Evolutionary conservation across 768 basidiomycete genomes (phyloP).

Genomic region (Clitopilus hobsonii): DNA sequence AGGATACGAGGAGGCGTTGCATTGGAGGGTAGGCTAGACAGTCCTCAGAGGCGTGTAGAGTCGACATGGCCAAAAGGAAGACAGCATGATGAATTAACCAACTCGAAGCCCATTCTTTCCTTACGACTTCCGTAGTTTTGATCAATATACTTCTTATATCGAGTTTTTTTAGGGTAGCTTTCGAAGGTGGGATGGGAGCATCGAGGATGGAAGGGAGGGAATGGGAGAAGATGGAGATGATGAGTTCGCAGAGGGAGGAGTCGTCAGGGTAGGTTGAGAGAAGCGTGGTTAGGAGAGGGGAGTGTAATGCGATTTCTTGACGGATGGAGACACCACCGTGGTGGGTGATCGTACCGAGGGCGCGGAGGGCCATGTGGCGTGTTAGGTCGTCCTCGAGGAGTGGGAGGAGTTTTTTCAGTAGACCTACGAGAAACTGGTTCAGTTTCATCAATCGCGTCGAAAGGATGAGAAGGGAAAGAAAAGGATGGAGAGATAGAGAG

Average conservation of each 20-base stretch:
- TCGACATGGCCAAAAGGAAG: conserved; percentile 37
- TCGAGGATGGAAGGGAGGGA: conserved; percentile 39
- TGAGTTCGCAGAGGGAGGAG: conserved; percentile 41
- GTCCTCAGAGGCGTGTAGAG: conserved; percentile 38
- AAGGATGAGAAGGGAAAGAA: no score
- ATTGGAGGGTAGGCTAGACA: conserved; percentile 39
- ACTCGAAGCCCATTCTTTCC: conserved; percentile 35
- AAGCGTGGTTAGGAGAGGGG: conserved; percentile 36
- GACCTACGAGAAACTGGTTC: conserved; percentile 36
- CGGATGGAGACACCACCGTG: conserved; percentile 51
- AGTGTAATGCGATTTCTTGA: conserved; percentile 43
- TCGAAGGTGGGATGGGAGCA: conserved; percentile 31
- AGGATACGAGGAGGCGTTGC: conserved; percentile 49
- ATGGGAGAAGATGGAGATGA: conserved; percentile 49
- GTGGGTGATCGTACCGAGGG: conserved; percentile 55
- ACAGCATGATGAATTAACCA: conserved; percentile 49
- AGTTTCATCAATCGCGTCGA: neutral
- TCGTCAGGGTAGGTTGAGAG: conserved; percentile 50
- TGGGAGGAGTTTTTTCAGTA: conserved; percentile 54
- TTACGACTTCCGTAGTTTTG: conserved; percentile 35
- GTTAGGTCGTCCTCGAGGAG: conserved; percentile 43
- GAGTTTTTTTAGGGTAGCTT: conserved; percentile 31
- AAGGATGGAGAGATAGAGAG: neutral
- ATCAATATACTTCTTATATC: conserved; percentile 41
- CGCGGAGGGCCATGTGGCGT: conserved; percentile 49